Conservation (phyloP, 129 eudicot species). For the Artemisia annua region DNA sequence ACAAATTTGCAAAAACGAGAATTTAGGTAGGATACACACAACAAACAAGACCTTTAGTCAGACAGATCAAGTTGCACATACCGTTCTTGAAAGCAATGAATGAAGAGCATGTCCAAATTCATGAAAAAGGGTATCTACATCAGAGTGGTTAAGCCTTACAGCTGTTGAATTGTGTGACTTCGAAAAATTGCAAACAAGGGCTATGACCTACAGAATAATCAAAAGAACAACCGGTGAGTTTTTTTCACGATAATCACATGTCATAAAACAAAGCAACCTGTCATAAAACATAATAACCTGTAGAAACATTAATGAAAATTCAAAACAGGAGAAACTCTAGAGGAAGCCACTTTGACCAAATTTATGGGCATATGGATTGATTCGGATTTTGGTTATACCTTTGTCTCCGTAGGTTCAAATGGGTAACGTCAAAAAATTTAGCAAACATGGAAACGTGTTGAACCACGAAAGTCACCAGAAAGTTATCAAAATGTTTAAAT, state of each 20-base stretch:
- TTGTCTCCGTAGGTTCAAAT: not conserved
- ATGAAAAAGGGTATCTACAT: slow-evolving; percentile 92
- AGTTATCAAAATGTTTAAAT: not conserved
- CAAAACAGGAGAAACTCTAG: not conserved
- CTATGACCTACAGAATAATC: slow-evolving; percentile 63
- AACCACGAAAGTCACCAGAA: not conserved
- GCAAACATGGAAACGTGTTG: too few relatives aligned
- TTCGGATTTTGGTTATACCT: not conserved
- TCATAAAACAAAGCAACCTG: not conserved
- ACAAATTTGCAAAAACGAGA: slow-evolving; percentile 31
- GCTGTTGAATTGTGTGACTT: slow-evolving; percentile 40
- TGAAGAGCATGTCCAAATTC: slow-evolving; percentile 99
- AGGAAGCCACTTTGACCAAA: not conserved
- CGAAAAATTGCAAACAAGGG: slow-evolving; percentile 91
- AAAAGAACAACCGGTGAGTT: not conserved
- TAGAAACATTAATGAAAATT: not conserved
- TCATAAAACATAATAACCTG: not conserved
- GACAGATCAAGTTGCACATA: slow-evolving; percentile 28
- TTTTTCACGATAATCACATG: not conserved
- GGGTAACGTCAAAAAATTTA: too few relatives aligned
- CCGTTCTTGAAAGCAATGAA: slow-evolving; percentile 94
- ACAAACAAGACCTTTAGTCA: not conserved
- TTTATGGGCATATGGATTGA: not conserved
- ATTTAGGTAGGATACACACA: slow-evolving; percentile 20
- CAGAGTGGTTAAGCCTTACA: slow-evolving; percentile 77